Conservation (phyloP, 441 rosid genomes). For the Brassica hybrid region DNA sequence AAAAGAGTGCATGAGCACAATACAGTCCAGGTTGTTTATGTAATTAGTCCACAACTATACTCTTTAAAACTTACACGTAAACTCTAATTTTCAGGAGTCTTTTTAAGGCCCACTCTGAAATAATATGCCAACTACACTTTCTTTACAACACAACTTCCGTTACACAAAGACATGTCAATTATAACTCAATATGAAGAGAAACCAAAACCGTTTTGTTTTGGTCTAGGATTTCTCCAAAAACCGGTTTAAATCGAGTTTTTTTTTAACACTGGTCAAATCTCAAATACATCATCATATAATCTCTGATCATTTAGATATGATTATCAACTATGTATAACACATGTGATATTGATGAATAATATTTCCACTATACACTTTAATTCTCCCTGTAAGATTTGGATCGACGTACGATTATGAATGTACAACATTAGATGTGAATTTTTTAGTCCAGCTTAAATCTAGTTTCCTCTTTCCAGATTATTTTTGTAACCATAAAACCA, state of each 20-base stretch:
- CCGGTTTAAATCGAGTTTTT: not conserved
- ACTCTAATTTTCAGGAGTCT: slow-evolving; percentile 21
- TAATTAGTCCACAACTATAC: slow-evolving; percentile 18
- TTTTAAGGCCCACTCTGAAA: slow-evolving; percentile 36
- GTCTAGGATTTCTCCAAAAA: not conserved
- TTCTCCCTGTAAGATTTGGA: no score
- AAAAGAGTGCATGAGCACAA: not conserved
- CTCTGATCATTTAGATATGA: no score
- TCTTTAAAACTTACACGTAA: slow-evolving; percentile 21
- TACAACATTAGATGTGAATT: no score
- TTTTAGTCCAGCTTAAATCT: not conserved
- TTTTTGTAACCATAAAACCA: no score
- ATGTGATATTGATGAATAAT: no score
- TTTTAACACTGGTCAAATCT: no score
- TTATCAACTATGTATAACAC: no score
- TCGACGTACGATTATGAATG: no score
- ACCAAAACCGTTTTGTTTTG: not conserved
- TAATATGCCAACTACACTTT: slow-evolving; percentile 37
- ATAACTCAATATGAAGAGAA: slow-evolving; percentile 11
- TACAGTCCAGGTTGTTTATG: slow-evolving; percentile 2
- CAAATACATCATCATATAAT: no score
- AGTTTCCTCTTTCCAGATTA: no score
- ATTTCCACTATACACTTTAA: no score
- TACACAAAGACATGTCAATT: slow-evolving; percentile 24
- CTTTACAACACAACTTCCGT: slow-evolving; percentile 26